phyloP scores from a whole-genome alignment of 805 yeast species.

The Wickerhamiella lipophila region DNA sequence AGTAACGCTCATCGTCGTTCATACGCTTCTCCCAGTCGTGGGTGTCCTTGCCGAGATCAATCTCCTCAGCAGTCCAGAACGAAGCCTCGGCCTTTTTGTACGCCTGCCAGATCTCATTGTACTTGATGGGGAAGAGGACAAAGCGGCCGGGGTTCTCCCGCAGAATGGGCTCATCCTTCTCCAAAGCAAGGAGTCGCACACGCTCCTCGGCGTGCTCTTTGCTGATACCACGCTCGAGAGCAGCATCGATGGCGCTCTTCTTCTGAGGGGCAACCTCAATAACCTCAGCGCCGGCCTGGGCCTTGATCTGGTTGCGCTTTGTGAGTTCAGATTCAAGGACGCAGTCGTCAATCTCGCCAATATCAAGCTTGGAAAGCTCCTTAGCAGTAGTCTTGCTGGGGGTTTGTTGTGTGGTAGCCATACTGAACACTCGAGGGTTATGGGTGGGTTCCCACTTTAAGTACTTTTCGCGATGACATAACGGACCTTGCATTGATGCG shows the following conservation, averaged over 20 bases:
- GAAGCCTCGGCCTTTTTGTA: constrained; percentile 99
- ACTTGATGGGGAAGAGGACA: constrained; percentile 90
- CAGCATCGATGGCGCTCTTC: constrained; percentile 23
- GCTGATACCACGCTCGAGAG: constrained; percentile 19
- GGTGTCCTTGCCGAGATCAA: constrained; percentile 82
- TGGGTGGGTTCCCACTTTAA: too few relatives aligned
- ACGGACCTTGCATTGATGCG: not conserved
- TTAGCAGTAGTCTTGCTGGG: constrained; percentile 55
- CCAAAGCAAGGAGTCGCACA: constrained; percentile 48
- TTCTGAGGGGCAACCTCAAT: constrained; percentile 32
- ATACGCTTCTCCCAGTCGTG: constrained; percentile 86
- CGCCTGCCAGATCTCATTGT: constrained; percentile 97
- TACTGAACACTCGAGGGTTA: not conserved
- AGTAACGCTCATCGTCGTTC: constrained; percentile 84
- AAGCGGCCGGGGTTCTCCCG: constrained; percentile 76
- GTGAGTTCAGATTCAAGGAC: constrained; percentile 18
- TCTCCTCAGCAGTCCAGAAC: constrained; percentile 99
- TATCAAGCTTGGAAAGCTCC: constrained; percentile 41
- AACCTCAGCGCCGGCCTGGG: constrained; percentile 20
- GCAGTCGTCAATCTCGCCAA: constrained; percentile 25
- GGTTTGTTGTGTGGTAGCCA: constrained; percentile 30
- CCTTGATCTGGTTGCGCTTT: constrained; percentile 12
- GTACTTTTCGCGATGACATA: constrained; percentile 10
- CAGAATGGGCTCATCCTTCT: constrained; percentile 81
- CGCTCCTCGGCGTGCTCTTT: constrained; percentile 25